A percentile compares a stretch with the other conserved stretches of the same genome.
Evolutionary conservation across 768 basidiomycete species (phyloP).

Genomic region (Collybia mongolica): DNA sequence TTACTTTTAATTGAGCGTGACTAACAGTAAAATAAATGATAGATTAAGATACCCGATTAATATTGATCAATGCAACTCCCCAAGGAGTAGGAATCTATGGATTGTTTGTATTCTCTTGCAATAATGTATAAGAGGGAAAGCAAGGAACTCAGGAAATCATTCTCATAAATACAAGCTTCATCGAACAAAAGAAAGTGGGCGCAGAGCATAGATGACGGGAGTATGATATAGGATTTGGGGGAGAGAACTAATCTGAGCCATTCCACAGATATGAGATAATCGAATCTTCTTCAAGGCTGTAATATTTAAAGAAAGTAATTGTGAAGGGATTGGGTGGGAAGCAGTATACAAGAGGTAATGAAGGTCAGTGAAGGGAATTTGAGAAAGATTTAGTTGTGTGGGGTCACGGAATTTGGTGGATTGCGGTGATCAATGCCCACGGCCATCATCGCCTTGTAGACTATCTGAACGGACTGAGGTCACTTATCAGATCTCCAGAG

Average conservation of each 20-base stretch:
- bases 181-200: conserved; percentile 12
- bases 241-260: conserved; percentile 25
- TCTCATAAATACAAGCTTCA: conserved; percentile 21
- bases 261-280: conserved; percentile 24
- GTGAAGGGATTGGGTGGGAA: conserved; percentile 25
- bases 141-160: conserved; percentile 6
- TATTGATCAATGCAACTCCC: no score
- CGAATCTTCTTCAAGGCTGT: conserved; percentile 28
- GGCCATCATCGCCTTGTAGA: conserved; percentile 43
- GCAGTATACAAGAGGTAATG: conserved; percentile 26
- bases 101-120: neutral
- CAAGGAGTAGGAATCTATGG: no score
- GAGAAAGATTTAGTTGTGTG: conserved; percentile 16
- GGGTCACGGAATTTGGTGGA: conserved; percentile 11
- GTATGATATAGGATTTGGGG: conserved; percentile 32
- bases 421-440: conserved; percentile 29
- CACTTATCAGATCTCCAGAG: conserved; percentile 71
- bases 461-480: conserved; percentile 41
- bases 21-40: no score
- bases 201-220: conserved; percentile 31
- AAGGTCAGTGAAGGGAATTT: conserved; percentile 14
- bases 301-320: conserved; percentile 29
- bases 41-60: no score
- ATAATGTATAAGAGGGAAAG: neutral
- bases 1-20: no score